Evolutionary conservation across 108 stramenopile species (phyloP), one percentile per base, ranked within the genome.

Genomic region (Skeletonema potamos): DNA sequence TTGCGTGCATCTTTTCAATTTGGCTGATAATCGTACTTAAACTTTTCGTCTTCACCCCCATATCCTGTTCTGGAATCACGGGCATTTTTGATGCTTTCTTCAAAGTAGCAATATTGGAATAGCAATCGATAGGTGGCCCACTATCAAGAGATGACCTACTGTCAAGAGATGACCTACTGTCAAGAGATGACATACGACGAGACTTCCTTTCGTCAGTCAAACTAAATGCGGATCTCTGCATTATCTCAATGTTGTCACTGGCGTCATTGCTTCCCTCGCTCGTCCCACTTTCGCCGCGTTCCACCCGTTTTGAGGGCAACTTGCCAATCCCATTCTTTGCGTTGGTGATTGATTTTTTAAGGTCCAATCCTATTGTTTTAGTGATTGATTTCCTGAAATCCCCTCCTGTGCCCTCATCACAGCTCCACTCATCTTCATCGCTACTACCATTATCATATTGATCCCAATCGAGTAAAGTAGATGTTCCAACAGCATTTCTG

Each of bases 1-100:
- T 66, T 26, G 24, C 66, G 54, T 66, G 66, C 32, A 66, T 34
- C 44, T 46, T 46, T 29, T 64, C 30, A 46, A 64, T 64, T 20
- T 20, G 22, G 6, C 48, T 9, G 7, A 51, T 51, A 2, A 51
- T 24, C 22, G 48, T 51, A n/a, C 48, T 51, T 1, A 20, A 51
- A 22, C 9, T 22, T 9, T 51, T 51, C 48, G 3, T 46, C 43
- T 64, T 64, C 8, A 20, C 27, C 27, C 17, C 29, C 27, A 64
- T 46, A 22, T 64, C 39, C 22, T 64, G 64, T 64, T 64, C 64
- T 26, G 64, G 64, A 13, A 64, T 15, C 22, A 51, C 48, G 9
- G 48, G 48, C 22, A 22, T 20, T 22, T 22, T 51, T 6, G 48
- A 22, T 51, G 48, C 20, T 51, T n/a, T 6, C 48, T 24, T 22